These are phyloP conservation scores for Coemansia sp. DNA, from an alignment of 192 early-diverging fungal genomes.

Conservation along the genomic window DNA sequence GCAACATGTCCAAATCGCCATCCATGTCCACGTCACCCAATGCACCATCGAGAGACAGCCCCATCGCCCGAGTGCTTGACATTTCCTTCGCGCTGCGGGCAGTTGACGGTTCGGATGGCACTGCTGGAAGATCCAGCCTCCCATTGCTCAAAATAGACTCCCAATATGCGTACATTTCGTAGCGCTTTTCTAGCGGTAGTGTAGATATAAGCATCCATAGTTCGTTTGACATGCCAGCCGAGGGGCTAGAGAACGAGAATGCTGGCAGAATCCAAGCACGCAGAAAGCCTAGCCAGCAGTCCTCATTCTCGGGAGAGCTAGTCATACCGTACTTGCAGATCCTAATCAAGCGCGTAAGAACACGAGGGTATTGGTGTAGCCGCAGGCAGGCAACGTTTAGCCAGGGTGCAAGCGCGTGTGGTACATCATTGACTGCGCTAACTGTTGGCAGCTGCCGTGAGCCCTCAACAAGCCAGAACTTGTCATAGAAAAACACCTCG, in stretches of 20 bases:
- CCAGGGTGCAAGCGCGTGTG: slow-evolving; percentile 48
- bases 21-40: slow-evolving; percentile 25
- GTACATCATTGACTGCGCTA: slow-evolving; percentile 17
- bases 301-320: slow-evolving; percentile 5
- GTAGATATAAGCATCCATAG: slow-evolving; percentile 44
- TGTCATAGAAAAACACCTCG: slow-evolving; percentile 53
- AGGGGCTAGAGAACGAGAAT: slow-evolving; percentile 33
- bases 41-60: slow-evolving; percentile 45
- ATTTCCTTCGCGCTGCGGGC: background rate
- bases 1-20: background rate
- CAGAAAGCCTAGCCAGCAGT: slow-evolving; percentile 35
- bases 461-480: slow-evolving; percentile 46
- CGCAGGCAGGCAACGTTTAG: slow-evolving; percentile 41
- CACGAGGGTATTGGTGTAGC: slow-evolving; percentile 23
- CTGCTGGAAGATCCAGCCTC: slow-evolving; percentile 24
- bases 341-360: slow-evolving; percentile 42
- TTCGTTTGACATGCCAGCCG: slow-evolving; percentile 51
- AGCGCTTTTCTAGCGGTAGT: slow-evolving; percentile 34
- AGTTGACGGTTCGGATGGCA: background rate
- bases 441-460: slow-evolving; percentile 20
- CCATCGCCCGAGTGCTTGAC: slow-evolving; percentile 15
- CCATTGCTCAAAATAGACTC: slow-evolving; percentile 27
- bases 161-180: slow-evolving; percentile 43
- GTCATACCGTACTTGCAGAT: slow-evolving; percentile 41
- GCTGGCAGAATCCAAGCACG: slow-evolving; percentile 51